Base-by-base conservation (phyloP, 1,284 basidiomycete species). In the Neonothopanus nambi region DNA sequence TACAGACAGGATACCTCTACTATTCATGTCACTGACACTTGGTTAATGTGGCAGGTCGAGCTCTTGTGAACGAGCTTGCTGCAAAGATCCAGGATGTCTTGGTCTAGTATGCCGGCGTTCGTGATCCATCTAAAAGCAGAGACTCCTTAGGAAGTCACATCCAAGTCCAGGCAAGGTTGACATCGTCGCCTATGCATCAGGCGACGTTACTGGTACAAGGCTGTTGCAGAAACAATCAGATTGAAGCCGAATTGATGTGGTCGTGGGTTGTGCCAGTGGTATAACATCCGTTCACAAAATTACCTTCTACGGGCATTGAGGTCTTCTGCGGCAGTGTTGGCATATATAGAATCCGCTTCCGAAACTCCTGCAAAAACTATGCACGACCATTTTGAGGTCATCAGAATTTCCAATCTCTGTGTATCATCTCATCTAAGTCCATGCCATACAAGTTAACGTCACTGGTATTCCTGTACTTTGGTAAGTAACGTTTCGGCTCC, bases 241-340 rank as follows among this genome's bases (percentile, higher is more conserved):
- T 35, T 35, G 3, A 52, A 51, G 24, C 39, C 43, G 43, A 15
- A 41, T 58, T 1, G 59, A 60, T 30, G 42, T 45, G 8, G 44
- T 59, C 28, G 44, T 58, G 13, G 50, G 44, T n/a, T 51, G 48
- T 41, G 57, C 57, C n/a, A n/a, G n/a, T 13, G 57, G 54, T 58
- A 45, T 33, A 42, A 17, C 15, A 3, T 36, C 11, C 8, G 20
- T n/a, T 3, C 12, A 26, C 17, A 12, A 12, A 5, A 7, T 24
- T 26, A 11, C 9, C 12, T 45, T 9, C 13, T 45, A 6, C 12
- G 11, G 8, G 5, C 26, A 28, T 11, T 28, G 11, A 28, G 5
- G 11, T 5, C 5, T 28, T 28, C 5, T 28, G 5, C 11, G 11
- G 26, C 5, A 28, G 5, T 28, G 5, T 28, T 11, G 26, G 5